Conservation (phyloP, 2,329 filamentous ascomycete species). For the Pseudomassariella vexata region DNA sequence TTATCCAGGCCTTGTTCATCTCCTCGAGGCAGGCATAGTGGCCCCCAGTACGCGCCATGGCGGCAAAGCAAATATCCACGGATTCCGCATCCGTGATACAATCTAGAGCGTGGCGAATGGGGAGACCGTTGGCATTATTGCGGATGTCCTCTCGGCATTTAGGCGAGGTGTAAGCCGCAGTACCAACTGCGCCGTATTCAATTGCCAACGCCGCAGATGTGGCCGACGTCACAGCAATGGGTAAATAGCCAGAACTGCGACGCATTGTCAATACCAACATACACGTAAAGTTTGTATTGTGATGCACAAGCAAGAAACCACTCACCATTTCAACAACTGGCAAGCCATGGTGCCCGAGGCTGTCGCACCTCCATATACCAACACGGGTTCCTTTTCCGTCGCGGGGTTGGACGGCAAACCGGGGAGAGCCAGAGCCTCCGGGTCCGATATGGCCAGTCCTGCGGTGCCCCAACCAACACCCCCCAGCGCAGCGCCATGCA, state of each 20-base stretch:
- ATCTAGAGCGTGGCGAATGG: conserved; percentile 21
- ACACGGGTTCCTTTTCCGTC: conserved; percentile 11
- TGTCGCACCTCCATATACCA: conserved; percentile 23
- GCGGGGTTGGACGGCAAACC: conserved; percentile 7
- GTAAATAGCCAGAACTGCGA: conserved; percentile 8
- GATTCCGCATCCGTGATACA: conserved; percentile 25
- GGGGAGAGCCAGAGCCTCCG: conserved; percentile 3
- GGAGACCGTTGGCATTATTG: conserved; percentile 1
- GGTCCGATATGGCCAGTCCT: conserved; percentile 11
- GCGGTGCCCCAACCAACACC: conserved; percentile 18
- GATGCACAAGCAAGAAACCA: conserved; percentile 9
- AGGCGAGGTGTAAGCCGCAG: conserved; percentile 15
- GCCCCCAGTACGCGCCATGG: conserved; percentile 21
- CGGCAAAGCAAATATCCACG: conserved; percentile 16
- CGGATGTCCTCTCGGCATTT: conserved; percentile 11
- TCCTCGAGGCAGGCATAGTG: conserved; percentile 25
- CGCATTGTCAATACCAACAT: background rate
- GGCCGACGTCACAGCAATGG: conserved; percentile 12
- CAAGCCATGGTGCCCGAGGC: conserved; percentile 21
- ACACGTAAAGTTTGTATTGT: conserved; percentile 7
- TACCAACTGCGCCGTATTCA: conserved; percentile 15
- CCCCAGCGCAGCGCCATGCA: conserved; percentile 17
- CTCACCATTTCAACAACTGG: conserved; percentile 20
- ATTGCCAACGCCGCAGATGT: conserved; percentile 11
- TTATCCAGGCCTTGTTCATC: conserved; percentile 13